Evolutionary conservation across 768 basidiomycete genomes (phyloP), one percentile per base, ranked within the genome.

Genomic region (Polyporus arcularius): DNA sequence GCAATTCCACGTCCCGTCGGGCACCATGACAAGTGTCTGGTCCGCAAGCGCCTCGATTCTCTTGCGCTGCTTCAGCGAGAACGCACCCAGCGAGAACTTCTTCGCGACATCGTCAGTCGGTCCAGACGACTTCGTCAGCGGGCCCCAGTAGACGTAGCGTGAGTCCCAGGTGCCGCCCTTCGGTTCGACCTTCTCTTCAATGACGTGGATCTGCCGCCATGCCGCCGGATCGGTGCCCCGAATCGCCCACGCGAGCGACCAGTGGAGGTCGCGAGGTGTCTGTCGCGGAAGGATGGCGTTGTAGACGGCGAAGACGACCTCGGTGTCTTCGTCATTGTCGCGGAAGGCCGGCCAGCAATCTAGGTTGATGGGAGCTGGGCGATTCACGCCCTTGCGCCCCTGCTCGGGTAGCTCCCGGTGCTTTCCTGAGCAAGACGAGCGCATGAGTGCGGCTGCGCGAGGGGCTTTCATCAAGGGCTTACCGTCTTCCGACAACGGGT

Each of bases 121-220:
- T 14, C 38, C 55, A 38, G 46, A 38, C 10, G 14, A 16, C 55
- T 57, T 57, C 16, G 47, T 57, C 38, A 48, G 11, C 38, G 55
- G 31, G 14, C 47, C 46, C 46, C 46, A 49, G 55, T 49, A 57
- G 4, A 57, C 47, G 15, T 49, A 57, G 35, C 35, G 35, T 3
- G 35, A 35, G 6, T 35, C 35, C 35, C 35, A 35, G 1, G 6
- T 35, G 35, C 11, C 7, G 35, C 1, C 11, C 35, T 7, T 3
- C 35, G 35, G 1, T 11, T 35, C 4, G n/a, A 38, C 18, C 5
- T 14, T 26, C 10, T 55, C 28, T 4, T 16, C n/a, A 3, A 46
- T 10, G n/a, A 55, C 35, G 8, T 46, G 42, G 31, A 55, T 35
- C 10, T 55, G 54, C n/a, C 54, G 54, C 54, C 54, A 55, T 15